Evolutionary conservation across 208 protist species (phyloP).

Genomic region (Leptomonas pyrrhocoris): DNA sequence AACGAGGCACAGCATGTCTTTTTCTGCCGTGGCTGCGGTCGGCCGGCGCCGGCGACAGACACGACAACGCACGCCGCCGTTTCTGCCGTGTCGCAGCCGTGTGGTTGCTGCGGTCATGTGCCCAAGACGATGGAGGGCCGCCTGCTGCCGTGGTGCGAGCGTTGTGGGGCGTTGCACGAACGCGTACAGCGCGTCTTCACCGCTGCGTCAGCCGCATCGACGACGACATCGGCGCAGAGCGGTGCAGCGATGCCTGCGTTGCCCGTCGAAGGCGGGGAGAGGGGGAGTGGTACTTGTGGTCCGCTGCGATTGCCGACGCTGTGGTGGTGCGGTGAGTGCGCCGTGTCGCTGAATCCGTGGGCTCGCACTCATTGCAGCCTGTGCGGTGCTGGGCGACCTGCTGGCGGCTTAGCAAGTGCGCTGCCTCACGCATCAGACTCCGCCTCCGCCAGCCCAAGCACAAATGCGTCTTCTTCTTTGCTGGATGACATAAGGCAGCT

Average conservation of each 20-base stretch:
- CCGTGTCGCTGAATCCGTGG: slow-evolving; percentile 34
- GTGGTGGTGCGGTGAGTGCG: slow-evolving; percentile 35
- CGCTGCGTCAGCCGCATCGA: neutral
- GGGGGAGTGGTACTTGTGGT: neutral
- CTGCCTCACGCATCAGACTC: neutral
- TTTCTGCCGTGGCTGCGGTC: slow-evolving; percentile 52
- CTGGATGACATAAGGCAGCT: neutral
- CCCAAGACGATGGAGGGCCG: slow-evolving; percentile 35
- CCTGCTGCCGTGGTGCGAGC: slow-evolving; percentile 42
- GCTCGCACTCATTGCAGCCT: slow-evolving; percentile 28
- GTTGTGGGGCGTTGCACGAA: slow-evolving; percentile 21
- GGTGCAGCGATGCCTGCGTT: no score
- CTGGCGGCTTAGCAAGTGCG: neutral
- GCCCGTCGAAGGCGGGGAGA: no score
- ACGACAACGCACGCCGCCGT: neutral
- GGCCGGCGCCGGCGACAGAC: slow-evolving; percentile 4
- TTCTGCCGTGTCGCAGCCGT: neutral
- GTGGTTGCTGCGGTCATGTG: slow-evolving; percentile 12
- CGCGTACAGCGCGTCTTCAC: slow-evolving; percentile 10
- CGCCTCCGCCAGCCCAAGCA: neutral
- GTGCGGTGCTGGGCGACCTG: slow-evolving; percentile 29
- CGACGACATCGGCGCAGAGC: no score
- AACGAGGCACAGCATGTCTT: slow-evolving; percentile 69
- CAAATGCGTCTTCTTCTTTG: neutral
- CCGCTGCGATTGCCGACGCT: slow-evolving; percentile 12